These are phyloP conservation scores for Mycena olivaceomarginata DNA, from an alignment of 768 basidiomycete species.

Conservation along the genomic window DNA sequence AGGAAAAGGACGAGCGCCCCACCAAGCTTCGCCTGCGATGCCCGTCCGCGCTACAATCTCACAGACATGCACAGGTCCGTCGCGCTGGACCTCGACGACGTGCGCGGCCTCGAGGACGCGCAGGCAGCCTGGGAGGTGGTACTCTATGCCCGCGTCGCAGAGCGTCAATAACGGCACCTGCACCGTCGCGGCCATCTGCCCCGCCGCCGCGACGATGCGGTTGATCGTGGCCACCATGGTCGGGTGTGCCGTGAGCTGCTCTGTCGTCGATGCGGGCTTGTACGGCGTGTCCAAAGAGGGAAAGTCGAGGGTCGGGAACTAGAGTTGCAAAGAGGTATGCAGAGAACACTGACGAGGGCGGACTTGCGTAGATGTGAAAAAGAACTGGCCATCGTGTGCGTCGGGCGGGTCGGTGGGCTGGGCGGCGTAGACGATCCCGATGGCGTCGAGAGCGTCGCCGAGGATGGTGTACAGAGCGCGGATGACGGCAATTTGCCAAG, in stretches of 20 bases:
- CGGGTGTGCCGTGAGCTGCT: slow-evolving; percentile 77
- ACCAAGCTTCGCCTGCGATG: slow-evolving; percentile 73
- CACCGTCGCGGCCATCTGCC: slow-evolving; percentile 79
- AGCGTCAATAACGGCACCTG: slow-evolving; percentile 83
- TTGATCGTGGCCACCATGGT: slow-evolving; percentile 76
- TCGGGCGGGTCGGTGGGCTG: background rate
- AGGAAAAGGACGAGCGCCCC: slow-evolving; percentile 14
- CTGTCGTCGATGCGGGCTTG: slow-evolving; percentile 66
- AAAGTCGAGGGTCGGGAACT: slow-evolving; percentile 58
- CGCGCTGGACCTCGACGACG: slow-evolving; percentile 80
- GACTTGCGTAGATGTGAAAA: slow-evolving; percentile 39
- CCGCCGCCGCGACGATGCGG: slow-evolving; percentile 81
- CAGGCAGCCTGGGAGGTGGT: slow-evolving; percentile 85
- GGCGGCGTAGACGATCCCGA: slow-evolving; percentile 72
- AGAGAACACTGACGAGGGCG: slow-evolving; percentile 45
- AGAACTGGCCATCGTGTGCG: slow-evolving; percentile 17
- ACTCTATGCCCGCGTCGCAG: slow-evolving; percentile 86
- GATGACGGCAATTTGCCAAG: slow-evolving; percentile 66
- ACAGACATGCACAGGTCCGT: slow-evolving; percentile 73
- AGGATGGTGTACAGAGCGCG: slow-evolving; percentile 80
- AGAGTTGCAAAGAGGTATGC: slow-evolving; percentile 76
- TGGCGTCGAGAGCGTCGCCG: slow-evolving; percentile 81
- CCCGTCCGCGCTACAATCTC: slow-evolving; percentile 66
- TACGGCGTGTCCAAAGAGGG: slow-evolving; percentile 73
- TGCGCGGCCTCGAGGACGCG: slow-evolving; percentile 85